phyloP scores from a whole-genome alignment of 1,139 yeast species.

The Saccharomyces hybrid region DNA sequence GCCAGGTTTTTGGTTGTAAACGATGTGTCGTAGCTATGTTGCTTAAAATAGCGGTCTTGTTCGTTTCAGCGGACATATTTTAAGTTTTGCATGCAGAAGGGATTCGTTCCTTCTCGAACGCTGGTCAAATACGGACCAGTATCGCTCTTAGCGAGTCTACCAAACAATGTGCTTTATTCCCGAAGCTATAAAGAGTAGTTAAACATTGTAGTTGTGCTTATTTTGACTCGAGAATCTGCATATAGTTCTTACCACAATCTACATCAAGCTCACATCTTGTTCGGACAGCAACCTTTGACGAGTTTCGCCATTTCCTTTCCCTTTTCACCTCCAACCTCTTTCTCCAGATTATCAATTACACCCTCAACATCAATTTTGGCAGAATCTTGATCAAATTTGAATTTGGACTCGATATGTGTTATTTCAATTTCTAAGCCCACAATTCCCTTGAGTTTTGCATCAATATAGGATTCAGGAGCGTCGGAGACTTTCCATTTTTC shows the following conservation, averaged over 20 bases:
- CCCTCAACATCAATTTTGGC: constrained; percentile 43
- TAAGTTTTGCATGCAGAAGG: background rate
- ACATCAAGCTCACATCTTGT: background rate
- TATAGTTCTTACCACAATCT: background rate
- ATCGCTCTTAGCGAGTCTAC: background rate
- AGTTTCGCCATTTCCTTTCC: constrained; percentile 14
- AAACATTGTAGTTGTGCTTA: background rate
- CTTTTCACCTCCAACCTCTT: constrained; percentile 20
- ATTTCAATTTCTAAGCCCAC: constrained; percentile 53
- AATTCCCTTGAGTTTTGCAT: constrained; percentile 44
- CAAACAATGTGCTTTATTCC: background rate
- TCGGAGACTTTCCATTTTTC: constrained; percentile 50
- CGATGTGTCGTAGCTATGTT: background rate
- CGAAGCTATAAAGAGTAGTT: background rate
- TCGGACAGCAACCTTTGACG: constrained; percentile 2
- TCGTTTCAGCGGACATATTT: background rate
- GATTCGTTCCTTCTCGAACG: background rate
- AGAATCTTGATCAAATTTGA: constrained; percentile 53
- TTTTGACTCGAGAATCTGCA: background rate
- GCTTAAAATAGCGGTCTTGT: background rate
- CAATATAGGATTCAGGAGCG: constrained; percentile 47
- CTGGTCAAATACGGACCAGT: background rate
- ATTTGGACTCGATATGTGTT: constrained; percentile 45
- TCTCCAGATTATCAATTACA: constrained; percentile 39
- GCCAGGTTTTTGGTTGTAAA: background rate